Conservation (phyloP, 2,329 filamentous ascomycete genomes). For the Pseudogymnoascus sp. region DNA sequence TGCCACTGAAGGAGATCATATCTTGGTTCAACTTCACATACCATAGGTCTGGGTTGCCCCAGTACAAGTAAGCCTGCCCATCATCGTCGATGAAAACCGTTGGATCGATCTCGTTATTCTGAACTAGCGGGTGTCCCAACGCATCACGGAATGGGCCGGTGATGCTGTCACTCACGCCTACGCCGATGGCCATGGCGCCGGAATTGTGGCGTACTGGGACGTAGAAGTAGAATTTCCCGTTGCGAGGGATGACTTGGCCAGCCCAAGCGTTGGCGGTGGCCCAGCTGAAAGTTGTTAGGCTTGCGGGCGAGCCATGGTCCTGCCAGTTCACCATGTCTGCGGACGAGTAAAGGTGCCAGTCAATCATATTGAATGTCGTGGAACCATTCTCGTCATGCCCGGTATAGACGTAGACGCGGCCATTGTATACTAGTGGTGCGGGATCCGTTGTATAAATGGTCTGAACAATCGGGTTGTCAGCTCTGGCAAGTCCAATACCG, state of each 20-base stretch:
- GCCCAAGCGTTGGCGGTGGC: slow-evolving; percentile 34
- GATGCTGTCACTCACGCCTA: slow-evolving; percentile 32
- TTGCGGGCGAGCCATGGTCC: slow-evolving; percentile 26
- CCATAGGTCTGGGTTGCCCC: slow-evolving; percentile 34
- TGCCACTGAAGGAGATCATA: slow-evolving; percentile 35
- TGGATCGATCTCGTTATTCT: slow-evolving; percentile 34
- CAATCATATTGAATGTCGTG: neutral
- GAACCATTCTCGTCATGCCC: neutral
- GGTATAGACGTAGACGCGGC: neutral
- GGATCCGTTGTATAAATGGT: neutral
- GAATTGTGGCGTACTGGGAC: slow-evolving; percentile 23
- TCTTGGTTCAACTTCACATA: slow-evolving; percentile 38
- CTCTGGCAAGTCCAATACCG: neutral
- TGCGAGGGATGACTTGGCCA: slow-evolving; percentile 29
- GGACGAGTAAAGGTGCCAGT: slow-evolving; percentile 22
- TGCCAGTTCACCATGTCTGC: slow-evolving; percentile 34
- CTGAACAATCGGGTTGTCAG: neutral
- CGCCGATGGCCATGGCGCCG: slow-evolving; percentile 31
- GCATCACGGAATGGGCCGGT: slow-evolving; percentile 35
- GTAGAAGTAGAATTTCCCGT: slow-evolving; percentile 34
- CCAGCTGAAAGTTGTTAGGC: slow-evolving; percentile 31
- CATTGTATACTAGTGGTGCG: neutral
- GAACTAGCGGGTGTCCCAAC: slow-evolving; percentile 32
- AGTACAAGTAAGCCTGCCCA: slow-evolving; percentile 39
- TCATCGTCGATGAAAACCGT: slow-evolving; percentile 39